phyloP scores from a whole-genome alignment of 2,329 filamentous ascomycete species.

The Diaporthe nobilis region DNA sequence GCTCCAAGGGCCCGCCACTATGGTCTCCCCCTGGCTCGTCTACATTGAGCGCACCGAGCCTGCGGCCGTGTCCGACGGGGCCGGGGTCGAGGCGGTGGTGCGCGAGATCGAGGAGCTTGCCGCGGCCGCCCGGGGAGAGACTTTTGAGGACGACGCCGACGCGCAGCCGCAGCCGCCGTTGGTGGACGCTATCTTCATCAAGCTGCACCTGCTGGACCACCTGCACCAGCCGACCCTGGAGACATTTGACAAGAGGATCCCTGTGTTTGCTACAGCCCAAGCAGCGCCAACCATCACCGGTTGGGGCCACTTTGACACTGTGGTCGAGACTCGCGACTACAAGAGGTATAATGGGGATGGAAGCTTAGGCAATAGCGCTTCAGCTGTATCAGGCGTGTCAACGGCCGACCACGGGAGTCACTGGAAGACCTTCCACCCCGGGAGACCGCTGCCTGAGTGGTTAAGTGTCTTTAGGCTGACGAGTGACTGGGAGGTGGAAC shows the following conservation, averaged over 20 bases:
- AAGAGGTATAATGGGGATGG: background rate
- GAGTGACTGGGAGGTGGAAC: constrained; percentile 16
- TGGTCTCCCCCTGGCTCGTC: constrained; percentile 37
- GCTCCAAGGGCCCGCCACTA: constrained; percentile 19
- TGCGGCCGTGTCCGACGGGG: constrained; percentile 35
- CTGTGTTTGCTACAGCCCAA: constrained; percentile 39
- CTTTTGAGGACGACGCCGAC: background rate
- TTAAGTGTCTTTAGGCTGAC: constrained; percentile 37
- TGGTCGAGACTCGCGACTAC: constrained; percentile 24
- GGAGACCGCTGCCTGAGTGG: constrained; percentile 38
- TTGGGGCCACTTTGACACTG: constrained; percentile 41
- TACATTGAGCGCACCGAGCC: constrained; percentile 15
- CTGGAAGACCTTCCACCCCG: constrained; percentile 40
- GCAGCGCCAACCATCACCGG: constrained; percentile 23
- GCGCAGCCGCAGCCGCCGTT: background rate
- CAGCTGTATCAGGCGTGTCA: background rate
- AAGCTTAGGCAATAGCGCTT: fast-evolving
- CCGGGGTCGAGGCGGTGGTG: constrained; percentile 40
- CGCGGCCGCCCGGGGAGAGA: background rate
- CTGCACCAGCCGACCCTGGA: constrained; percentile 38
- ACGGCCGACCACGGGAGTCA: background rate
- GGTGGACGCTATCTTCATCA: constrained; percentile 42
- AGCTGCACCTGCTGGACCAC: constrained; percentile 38
- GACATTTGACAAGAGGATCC: constrained; percentile 40
- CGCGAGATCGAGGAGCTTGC: constrained; percentile 42